These are phyloP conservation scores for Gossypium thurberi DNA, from an alignment of 345 rosid genomes.

Conservation along the genomic window DNA sequence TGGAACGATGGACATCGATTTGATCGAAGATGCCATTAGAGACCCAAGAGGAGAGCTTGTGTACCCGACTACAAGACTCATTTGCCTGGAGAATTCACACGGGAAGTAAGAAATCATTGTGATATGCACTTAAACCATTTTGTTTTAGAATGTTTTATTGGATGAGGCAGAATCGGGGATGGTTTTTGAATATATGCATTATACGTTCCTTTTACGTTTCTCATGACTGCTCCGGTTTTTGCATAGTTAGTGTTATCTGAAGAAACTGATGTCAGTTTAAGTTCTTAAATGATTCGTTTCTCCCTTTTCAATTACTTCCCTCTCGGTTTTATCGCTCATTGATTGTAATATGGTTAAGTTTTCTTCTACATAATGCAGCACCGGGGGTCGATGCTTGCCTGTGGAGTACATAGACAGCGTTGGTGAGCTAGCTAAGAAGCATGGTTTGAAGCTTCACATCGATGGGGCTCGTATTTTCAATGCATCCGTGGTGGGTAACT, in stretches of 20 bases:
- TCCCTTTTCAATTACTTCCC: not conserved
- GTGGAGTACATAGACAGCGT: slow-evolving; percentile 64
- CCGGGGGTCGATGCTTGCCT: slow-evolving; percentile 78
- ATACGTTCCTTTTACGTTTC: not conserved
- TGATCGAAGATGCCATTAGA: slow-evolving; percentile 75
- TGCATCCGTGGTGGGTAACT: slow-evolving; percentile 69
- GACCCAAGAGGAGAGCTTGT: slow-evolving; percentile 63
- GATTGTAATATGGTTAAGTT: slow-evolving; percentile 4
- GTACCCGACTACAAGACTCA: slow-evolving; percentile 79
- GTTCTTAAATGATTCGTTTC: not conserved
- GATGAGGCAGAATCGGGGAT: not conserved
- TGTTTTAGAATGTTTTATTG: not conserved
- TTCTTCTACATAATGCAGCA: slow-evolving; percentile 38
- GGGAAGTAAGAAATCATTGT: slow-evolving; percentile 56
- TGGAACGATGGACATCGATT: slow-evolving; percentile 70
- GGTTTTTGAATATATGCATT: not conserved
- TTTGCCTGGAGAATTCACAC: slow-evolving; percentile 88
- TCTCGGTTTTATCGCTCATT: not conserved
- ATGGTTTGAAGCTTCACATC: slow-evolving; percentile 86
- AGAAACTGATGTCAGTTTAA: not conserved
- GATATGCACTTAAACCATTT: not conserved
- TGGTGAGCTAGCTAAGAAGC: slow-evolving; percentile 77
- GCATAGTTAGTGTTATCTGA: not conserved
- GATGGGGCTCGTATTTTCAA: slow-evolving; percentile 97
- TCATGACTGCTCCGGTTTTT: not conserved